Percentiles rank a stretch among this genome's conserved stretches.
Evolutionary conservation across 140 eudicot species (phyloP).

Genomic region (Cichorium intybus): DNA sequence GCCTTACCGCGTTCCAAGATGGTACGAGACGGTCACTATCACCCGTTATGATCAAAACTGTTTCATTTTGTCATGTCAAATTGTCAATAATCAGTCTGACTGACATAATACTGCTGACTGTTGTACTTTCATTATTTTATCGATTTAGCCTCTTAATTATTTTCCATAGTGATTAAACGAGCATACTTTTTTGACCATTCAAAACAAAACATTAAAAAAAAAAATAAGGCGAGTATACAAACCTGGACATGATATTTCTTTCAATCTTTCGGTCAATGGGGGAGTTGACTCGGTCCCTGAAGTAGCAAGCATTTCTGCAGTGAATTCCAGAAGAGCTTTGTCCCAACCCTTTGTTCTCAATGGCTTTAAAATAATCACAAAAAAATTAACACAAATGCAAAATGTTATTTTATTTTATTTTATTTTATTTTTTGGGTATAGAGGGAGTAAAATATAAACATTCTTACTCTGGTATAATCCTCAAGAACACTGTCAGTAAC

Average conservation of each 20-base stretch:
- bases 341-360: constrained; percentile 87
- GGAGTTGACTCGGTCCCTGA: constrained; percentile 57
- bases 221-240: constrained; percentile 13
- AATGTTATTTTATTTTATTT: neutral
- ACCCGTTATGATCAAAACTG: constrained; percentile 93
- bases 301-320: constrained; percentile 68
- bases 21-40: constrained; percentile 89
- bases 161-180: too few species aligned
- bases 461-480: constrained; percentile 81
- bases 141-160: too few species aligned
- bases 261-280: constrained; percentile 55
- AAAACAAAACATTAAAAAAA: neutral
- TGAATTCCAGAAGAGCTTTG: constrained; percentile 73
- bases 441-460: neutral
- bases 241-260: constrained; percentile 91
- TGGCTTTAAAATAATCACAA: constrained; percentile 52
- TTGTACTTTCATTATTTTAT: too few species aligned
- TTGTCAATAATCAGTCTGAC: neutral
- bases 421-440: neutral
- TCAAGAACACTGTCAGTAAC: constrained; percentile 69
- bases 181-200: too few species aligned
- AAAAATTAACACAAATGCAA: neutral
- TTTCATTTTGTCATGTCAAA: constrained; percentile 9
- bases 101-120: too few species aligned
- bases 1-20: constrained; percentile 80